Evolutionary conservation across 352 stramenopile genomes (phyloP), one percentile per base, ranked within the genome.

Genomic region (Phytopythium aichiense): DNA sequence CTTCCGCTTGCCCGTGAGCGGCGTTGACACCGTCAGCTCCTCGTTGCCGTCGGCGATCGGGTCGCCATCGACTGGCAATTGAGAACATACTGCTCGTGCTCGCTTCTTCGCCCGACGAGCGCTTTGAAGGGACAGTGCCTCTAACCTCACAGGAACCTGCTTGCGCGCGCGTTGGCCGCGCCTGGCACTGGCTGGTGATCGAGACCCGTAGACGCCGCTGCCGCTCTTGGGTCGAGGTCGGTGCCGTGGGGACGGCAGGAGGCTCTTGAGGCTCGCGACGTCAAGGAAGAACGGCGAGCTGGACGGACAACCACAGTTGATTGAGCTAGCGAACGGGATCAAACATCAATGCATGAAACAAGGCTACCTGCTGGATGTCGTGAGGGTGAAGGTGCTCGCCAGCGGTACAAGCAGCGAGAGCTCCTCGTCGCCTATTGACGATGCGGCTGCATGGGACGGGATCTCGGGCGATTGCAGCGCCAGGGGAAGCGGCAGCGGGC

Each of bases 211-310:
- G 28, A 70, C 48, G 30, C 57, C 58, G 33, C 71, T 73, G 38
- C 58, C 59, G 43, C 71, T 77, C 54, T 40, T 68, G 7, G 68
- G 61, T n/a, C 65, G 65, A 64, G 38, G 63, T 8, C 54, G 73
- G 30, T 49, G 65, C 43, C 40, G n/a, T 6, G 22, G 59, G 20
- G 51, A 69, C 28, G 80, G 80, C 1, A 89, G 45, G 28, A 92
- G 68, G 48, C 73, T 87, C 42, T 81, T 83, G 22, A 92, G 69
- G 37, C 75, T 87, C 25, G 88, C 64, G 43, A 81, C 66, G 23
- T 92, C 79, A 52, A 92, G 63, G 68, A 88, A 90, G 48, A 92
- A 92, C 20, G 81, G 64, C n/a, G 71, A 71, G 40, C 51, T 77
- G 7, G 22, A 18, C 20, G 37, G 23, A 23, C 7, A 23, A 31